Evolutionary conservation across 148 eudicot genomes (phyloP).

Genomic region (Silene latifolia): DNA sequence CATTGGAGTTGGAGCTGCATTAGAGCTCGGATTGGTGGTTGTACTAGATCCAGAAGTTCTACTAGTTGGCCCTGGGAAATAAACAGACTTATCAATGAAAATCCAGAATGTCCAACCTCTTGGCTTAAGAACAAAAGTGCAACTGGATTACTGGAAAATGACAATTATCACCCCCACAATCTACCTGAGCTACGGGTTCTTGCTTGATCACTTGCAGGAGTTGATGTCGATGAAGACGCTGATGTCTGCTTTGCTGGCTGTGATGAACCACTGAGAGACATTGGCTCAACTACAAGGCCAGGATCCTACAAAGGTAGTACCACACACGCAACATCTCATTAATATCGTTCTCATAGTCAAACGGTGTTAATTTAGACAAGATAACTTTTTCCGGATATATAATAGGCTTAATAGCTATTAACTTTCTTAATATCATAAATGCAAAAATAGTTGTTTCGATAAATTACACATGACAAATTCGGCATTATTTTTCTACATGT

Average conservation of each 20-base stretch:
- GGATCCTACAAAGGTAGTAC: conserved; percentile 56
- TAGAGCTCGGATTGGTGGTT: conserved; percentile 44
- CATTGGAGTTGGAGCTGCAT: conserved; percentile 59
- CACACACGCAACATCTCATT: conserved; percentile 12
- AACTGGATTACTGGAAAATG: conserved; percentile 15
- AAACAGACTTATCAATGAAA: neutral
- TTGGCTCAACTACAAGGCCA: conserved; percentile 82
- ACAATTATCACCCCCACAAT: neutral
- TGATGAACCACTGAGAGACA: conserved; percentile 52
- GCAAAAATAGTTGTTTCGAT: neutral
- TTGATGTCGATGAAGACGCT: conserved; percentile 46
- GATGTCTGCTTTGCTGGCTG: conserved; percentile 59
- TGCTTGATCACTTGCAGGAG: conserved; percentile 46
- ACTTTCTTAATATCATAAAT: neutral
- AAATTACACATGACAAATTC: neutral
- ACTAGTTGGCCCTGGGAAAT: conserved; percentile 48
- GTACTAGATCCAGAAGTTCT: conserved; percentile 77
- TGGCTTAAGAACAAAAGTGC: neutral
- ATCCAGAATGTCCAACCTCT: neutral
- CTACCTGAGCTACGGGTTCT: conserved; percentile 61
- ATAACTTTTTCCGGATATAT: neutral
- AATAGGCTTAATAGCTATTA: neutral
- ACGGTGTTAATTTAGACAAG: neutral
- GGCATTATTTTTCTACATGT: neutral
- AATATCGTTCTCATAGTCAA: neutral